phyloP scores from a whole-genome alignment of 73 alveolate genomes.

The Paramecium pentaurelia region DNA sequence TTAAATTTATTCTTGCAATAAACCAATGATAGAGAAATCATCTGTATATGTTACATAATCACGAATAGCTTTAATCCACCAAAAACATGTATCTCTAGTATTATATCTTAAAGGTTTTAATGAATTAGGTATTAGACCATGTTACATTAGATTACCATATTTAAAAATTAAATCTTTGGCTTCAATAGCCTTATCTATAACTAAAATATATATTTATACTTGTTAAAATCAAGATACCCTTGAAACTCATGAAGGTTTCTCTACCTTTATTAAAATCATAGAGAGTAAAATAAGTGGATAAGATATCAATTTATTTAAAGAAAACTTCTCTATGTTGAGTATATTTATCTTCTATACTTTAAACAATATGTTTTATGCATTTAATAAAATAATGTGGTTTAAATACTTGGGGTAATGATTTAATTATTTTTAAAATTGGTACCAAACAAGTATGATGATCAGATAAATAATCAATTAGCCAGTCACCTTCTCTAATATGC shows the following conservation, averaged over 20 bases:
- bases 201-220: not conserved
- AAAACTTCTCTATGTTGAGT: not conserved
- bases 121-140: slow-evolving; percentile 9
- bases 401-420: not conserved
- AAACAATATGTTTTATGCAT: not conserved
- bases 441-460: not conserved
- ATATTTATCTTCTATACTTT: not conserved
- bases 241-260: not conserved
- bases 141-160: not conserved
- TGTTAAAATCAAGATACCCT: not conserved
- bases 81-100: slow-evolving; percentile 98
- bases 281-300: not conserved
- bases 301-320: not conserved
- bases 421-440: not conserved
- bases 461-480: not conserved
- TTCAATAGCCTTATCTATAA: not conserved
- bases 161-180: not conserved
- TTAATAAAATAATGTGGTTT: not conserved
- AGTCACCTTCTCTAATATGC: not conserved
- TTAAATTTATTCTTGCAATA: slow-evolving; percentile 41
- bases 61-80: slow-evolving; percentile 73
- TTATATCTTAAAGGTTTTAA: slow-evolving; percentile 85
- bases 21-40: slow-evolving; percentile 4
- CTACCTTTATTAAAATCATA: not conserved
- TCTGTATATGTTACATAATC: slow-evolving; percentile 55